Percentiles rank a stretch among this genome's conserved stretches.
Conservation (phyloP, 306 rosid genomes). For the Nissolia schottii region DNA sequence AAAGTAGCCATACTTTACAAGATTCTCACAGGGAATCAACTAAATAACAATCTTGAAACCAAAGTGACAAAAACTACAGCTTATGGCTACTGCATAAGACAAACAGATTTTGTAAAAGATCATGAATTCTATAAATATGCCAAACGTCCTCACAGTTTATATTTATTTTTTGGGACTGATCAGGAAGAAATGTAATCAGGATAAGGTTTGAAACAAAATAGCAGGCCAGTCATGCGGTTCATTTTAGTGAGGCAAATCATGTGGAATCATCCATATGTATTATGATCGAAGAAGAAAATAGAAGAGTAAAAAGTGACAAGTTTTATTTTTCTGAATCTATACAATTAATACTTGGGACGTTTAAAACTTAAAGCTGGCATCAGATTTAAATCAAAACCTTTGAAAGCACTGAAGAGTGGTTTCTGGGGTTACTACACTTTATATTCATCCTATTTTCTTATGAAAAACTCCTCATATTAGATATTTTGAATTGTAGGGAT, state of each 20-base stretch:
- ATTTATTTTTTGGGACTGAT: not conserved
- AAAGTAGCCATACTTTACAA: not conserved
- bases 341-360: not conserved
- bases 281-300: not conserved
- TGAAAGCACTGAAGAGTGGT: not conserved
- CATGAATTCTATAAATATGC: not conserved
- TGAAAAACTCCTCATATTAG: not conserved
- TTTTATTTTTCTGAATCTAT: not conserved
- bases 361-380: not conserved
- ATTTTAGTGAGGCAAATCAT: not conserved
- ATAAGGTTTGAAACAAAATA: slow-evolving; percentile 7
- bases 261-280: not conserved
- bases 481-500: not conserved
- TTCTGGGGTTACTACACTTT: not conserved
- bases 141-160: not conserved
- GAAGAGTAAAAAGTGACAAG: not conserved
- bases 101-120: not conserved
- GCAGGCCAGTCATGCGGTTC: not conserved
- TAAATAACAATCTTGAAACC: not conserved
- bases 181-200: slow-evolving; percentile 1
- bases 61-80: not conserved
- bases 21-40: not conserved
- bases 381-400: not conserved
- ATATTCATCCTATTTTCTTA: not conserved
- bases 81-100: not conserved